Evolutionary conservation across 352 stramenopile genomes (phyloP).

Genomic region (Phytophthora pistaciae): DNA sequence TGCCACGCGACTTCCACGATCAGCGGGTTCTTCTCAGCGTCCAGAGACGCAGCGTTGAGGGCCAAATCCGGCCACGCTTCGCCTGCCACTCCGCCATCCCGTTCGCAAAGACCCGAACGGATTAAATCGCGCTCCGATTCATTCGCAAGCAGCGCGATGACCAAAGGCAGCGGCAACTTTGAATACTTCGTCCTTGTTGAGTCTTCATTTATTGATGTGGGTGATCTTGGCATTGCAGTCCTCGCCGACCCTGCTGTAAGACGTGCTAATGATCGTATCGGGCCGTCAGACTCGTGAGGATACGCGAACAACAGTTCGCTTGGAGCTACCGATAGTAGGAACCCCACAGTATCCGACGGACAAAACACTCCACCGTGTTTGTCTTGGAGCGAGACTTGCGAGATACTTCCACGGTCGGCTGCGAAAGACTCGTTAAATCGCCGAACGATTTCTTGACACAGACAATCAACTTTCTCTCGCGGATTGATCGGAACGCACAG

Average conservation of each 20-base stretch:
- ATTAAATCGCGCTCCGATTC: constrained; percentile 67
- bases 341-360: constrained; percentile 52
- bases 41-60: constrained; percentile 63
- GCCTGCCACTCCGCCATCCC: constrained; percentile 15
- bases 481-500: constrained; percentile 68
- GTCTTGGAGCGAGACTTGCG: constrained; percentile 62
- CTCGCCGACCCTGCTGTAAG: constrained; percentile 13
- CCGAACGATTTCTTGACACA: constrained; percentile 65
- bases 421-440: constrained; percentile 72
- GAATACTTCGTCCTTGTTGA: constrained; percentile 43
- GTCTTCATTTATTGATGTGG: background rate
- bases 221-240: constrained; percentile 1
- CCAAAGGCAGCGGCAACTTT: constrained; percentile 67
- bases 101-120: constrained; percentile 39
- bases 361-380: constrained; percentile 63
- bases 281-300: constrained; percentile 20
- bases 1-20: constrained; percentile 72
- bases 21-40: constrained; percentile 51
- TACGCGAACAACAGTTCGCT: constrained; percentile 41
- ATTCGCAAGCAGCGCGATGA: constrained; percentile 70
- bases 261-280: constrained; percentile 29
- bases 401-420: constrained; percentile 33
- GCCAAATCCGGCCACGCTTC: constrained; percentile 71
- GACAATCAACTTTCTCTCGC: constrained; percentile 46
- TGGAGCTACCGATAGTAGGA: constrained; percentile 29